phyloP scores from a whole-genome alignment of 371 early-diverging fungal species.

The Nosema muscidifuracis region DNA sequence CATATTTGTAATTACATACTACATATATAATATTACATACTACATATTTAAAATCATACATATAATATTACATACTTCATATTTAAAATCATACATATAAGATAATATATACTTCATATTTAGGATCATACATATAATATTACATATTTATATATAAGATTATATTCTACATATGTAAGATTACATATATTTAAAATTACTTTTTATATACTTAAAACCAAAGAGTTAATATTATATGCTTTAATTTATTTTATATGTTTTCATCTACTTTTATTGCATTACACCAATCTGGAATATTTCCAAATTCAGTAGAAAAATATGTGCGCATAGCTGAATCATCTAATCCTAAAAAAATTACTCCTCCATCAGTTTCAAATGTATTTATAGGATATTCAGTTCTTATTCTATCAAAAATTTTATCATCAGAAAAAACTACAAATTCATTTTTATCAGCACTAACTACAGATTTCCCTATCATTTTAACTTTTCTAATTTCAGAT shows the following conservation, averaged over 20 bases:
- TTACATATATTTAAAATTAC: too few relatives aligned
- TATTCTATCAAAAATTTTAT: constrained; percentile 75
- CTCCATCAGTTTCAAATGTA: constrained; percentile 73
- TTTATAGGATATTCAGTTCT: constrained; percentile 83
- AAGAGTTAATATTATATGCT: too few relatives aligned
- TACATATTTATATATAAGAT: too few relatives aligned
- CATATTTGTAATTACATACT: too few relatives aligned
- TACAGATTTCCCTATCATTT: constrained; percentile 74
- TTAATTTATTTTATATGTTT: background rate
- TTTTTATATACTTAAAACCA: too few relatives aligned
- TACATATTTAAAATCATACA: too few relatives aligned
- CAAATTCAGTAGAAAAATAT: constrained; percentile 80
- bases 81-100: too few relatives aligned
- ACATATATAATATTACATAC: too few relatives aligned
- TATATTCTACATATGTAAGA: too few relatives aligned
- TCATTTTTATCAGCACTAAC: constrained; percentile 78
- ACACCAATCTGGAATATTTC: constrained; percentile 88
- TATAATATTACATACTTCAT: too few relatives aligned
- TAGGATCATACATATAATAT: too few relatives aligned
- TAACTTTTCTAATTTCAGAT: constrained; percentile 77
- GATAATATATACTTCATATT: too few relatives aligned
- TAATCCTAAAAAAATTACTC: constrained; percentile 81
- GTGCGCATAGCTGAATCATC: constrained; percentile 84
- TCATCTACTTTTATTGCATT: constrained; percentile 33
- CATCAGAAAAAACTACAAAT: constrained; percentile 80